These are phyloP conservation scores for Usnea hakonensis DNA, from an alignment of 495 filamentous ascomycete species.

Conservation along the genomic window DNA sequence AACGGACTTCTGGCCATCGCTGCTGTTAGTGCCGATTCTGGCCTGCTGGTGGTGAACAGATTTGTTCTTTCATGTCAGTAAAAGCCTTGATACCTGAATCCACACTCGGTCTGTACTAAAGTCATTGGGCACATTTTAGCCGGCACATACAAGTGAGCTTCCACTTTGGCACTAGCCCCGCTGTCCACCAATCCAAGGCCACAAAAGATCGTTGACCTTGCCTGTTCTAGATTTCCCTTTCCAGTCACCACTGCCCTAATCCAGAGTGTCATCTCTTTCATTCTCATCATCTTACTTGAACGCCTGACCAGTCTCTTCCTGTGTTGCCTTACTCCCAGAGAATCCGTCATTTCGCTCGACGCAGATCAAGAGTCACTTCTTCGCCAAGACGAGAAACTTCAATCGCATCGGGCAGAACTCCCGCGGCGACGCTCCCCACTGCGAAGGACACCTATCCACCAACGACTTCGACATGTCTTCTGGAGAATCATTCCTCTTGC, in stretches of 20 bases:
- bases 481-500: constrained; percentile 1
- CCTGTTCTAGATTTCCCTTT: constrained; percentile 15
- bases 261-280: constrained; percentile 4
- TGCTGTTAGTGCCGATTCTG: constrained; percentile 6
- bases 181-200: too few relatives aligned
- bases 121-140: background rate
- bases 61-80: constrained; percentile 10
- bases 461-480: background rate
- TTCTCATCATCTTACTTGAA: background rate
- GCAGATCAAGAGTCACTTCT: constrained; percentile 3
- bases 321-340: background rate
- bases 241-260: constrained; percentile 10
- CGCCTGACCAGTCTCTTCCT: constrained; percentile 2
- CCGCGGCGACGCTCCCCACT: constrained; percentile 1
- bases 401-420: background rate
- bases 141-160: constrained; percentile 17
- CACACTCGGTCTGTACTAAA: background rate
- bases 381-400: background rate
- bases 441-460: background rate
- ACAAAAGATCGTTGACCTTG: background rate
- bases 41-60: constrained; percentile 9
- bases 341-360: background rate
- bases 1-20: background rate
- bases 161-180: background rate
- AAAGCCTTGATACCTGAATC: background rate